These are phyloP conservation scores for Alternaria ventricosa DNA, from an alignment of 2,329 filamentous ascomycete genomes.

Conservation along the genomic window DNA sequence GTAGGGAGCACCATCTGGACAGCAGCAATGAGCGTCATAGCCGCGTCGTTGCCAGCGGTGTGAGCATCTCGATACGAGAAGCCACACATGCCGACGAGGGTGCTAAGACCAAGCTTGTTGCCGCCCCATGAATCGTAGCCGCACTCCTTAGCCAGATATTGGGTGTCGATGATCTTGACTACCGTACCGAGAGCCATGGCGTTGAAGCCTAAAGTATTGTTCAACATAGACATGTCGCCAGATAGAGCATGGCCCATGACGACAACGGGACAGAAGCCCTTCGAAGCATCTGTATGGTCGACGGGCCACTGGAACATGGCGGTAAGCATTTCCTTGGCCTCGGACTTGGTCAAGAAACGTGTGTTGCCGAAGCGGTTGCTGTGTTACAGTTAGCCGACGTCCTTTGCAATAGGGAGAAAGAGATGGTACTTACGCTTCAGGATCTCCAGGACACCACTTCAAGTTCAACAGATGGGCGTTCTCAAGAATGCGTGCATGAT, in stretches of 20 bases:
- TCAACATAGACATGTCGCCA: slow-evolving; percentile 9
- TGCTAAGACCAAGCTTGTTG: slow-evolving; percentile 2
- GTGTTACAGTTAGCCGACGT: background rate
- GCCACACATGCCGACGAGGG: background rate
- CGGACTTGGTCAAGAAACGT: slow-evolving; percentile 9
- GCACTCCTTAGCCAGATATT: slow-evolving; percentile 9
- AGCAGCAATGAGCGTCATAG: slow-evolving; percentile 19
- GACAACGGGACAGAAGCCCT: slow-evolving; percentile 10
- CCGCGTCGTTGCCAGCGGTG: slow-evolving; percentile 23
- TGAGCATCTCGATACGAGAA: slow-evolving; percentile 16
- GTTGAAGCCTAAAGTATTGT: slow-evolving; percentile 2
- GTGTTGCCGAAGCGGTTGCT: slow-evolving; percentile 21
- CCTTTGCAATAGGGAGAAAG: background rate
- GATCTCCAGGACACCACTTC: slow-evolving; percentile 14
- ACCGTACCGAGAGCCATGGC: slow-evolving; percentile 1
- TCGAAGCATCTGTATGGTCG: background rate
- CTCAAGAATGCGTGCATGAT: slow-evolving; percentile 18
- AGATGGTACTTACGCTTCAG: background rate
- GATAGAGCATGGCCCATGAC: slow-evolving; percentile 17
- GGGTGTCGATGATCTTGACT: slow-evolving; percentile 20
- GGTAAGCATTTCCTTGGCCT: slow-evolving; percentile 7
- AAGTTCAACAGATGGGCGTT: slow-evolving; percentile 15
- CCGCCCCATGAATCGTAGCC: background rate
- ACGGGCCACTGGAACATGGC: slow-evolving; percentile 5
- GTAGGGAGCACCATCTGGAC: slow-evolving; percentile 14